Conservation (phyloP, 2,329 filamentous ascomycete species). For the Fusarium camptoceras region DNA sequence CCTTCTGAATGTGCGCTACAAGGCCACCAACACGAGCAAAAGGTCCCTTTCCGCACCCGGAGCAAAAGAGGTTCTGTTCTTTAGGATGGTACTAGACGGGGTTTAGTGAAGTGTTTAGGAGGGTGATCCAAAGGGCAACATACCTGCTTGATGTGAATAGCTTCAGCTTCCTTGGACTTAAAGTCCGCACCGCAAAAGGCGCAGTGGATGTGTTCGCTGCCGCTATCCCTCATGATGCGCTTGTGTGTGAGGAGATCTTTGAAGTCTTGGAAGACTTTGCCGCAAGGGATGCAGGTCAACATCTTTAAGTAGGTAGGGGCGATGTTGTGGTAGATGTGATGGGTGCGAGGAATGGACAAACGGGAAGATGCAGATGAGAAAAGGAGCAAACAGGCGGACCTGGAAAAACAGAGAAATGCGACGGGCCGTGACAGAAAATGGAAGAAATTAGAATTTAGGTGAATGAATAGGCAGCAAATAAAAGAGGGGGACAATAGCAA, state of each 20-base stretch:
- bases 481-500: neutral
- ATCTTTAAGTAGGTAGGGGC: slow-evolving; percentile 22
- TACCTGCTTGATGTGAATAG: slow-evolving; percentile 53
- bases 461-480: neutral
- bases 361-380: neutral
- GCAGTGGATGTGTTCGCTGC: slow-evolving; percentile 53
- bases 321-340: neutral
- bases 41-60: slow-evolving; percentile 55
- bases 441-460: neutral
- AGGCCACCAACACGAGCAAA: slow-evolving; percentile 55
- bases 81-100: slow-evolving; percentile 53
- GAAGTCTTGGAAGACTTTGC: slow-evolving; percentile 42
- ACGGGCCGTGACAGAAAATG: neutral
- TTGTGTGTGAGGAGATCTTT: slow-evolving; percentile 49
- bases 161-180: slow-evolving; percentile 48
- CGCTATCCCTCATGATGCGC: slow-evolving; percentile 40
- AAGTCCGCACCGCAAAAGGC: slow-evolving; percentile 54
- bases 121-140: slow-evolving; percentile 7
- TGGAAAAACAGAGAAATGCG: neutral
- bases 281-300: slow-evolving; percentile 42
- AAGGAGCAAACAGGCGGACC: neutral
- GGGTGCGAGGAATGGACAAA: neutral
- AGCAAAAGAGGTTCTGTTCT: slow-evolving; percentile 58
- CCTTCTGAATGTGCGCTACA: slow-evolving; percentile 60
- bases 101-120: slow-evolving; percentile 10